Base-by-base conservation (phyloP, 257 asterid genomes). In the Thymus quinquecostatus region DNA sequence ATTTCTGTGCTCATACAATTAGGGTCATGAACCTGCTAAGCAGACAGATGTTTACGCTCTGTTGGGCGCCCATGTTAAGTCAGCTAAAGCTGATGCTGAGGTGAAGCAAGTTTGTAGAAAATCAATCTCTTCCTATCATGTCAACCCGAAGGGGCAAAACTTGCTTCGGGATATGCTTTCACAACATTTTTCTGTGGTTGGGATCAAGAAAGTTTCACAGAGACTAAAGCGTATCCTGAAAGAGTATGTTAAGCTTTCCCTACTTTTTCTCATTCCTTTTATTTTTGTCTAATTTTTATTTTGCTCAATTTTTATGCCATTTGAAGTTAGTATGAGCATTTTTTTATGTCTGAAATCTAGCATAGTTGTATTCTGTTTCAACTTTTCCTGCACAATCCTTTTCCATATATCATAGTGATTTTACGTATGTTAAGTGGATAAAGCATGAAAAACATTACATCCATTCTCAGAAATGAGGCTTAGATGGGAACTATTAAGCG, bases 11-110 rank as follows among this genome's bases (percentile, higher is more conserved):
- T 78, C 77, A 36, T 80, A 4, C 72, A 55, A 71, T 70, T 82
- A 95, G 99, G 99, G 86, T 32, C 80, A 87, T 44, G 84, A 86
- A 77, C 82, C 80, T 77, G 78, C 88, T 10, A 69, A 79, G 79
- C 83, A 82, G 30, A 61, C 77, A 45, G 81, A 92, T 79, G 83
- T 87, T 30, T 89, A 85, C 76, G 43, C 76, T 49, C 68, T 88
- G 66, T 74, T 89, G 84, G 68, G 71, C 33, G 49, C 70, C 68
- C 82, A 73, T 75, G 72, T 58, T 36, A 64, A n/a, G 44, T 47
- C 65, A 12, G 32, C 67, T 10, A 80, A 78, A 71, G 74, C 85
- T 66, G 70, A 56, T 41, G 79, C 66, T 54, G 71, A 78, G 33
- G 61, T 66, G 57, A 80, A 82, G 83, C 66, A 63, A 32, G 27